Conservation (phyloP, 495 filamentous ascomycete species). For the Penicillium verhagenii region DNA sequence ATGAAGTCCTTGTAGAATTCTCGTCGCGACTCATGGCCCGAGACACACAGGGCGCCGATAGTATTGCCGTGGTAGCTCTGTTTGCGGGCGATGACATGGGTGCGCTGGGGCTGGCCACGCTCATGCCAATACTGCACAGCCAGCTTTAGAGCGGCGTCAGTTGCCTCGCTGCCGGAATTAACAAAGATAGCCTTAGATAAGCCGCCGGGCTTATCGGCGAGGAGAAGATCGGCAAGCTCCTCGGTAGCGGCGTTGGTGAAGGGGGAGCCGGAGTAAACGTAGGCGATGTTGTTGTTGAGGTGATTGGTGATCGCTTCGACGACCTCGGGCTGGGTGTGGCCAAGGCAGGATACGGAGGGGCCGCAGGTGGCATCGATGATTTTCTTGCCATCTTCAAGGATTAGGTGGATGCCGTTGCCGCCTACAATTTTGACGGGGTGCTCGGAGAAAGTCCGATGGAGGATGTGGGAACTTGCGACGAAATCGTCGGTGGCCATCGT, state of each 20-base stretch:
- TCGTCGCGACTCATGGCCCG: conserved; percentile 30
- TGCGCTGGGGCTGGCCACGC: conserved; percentile 33
- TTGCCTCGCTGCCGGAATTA: conserved; percentile 48
- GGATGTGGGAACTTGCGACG: conserved; percentile 17
- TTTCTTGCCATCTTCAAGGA: conserved; percentile 46
- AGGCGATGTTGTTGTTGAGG: conserved; percentile 15
- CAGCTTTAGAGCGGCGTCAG: conserved; percentile 58
- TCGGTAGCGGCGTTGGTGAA: conserved; percentile 25
- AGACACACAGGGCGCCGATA: conserved; percentile 52
- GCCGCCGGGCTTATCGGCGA: conserved; percentile 25
- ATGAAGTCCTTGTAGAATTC: conserved; percentile 34
- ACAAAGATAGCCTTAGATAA: conserved; percentile 35
- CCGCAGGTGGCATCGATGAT: conserved; percentile 51
- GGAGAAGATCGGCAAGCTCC: conserved; percentile 25
- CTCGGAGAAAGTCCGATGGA: conserved; percentile 25
- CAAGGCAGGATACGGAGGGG: conserved; percentile 33
- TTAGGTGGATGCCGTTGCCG: conserved; percentile 21
- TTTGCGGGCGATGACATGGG: conserved; percentile 57
- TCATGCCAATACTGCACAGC: conserved; percentile 41
- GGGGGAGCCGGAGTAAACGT: conserved; percentile 16
- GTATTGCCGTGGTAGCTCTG: conserved; percentile 69
- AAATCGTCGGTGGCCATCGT: conserved; percentile 10
- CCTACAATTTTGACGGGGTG: conserved; percentile 18
- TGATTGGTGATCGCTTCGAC: conserved; percentile 11
- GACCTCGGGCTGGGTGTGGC: conserved; percentile 22